These are phyloP conservation scores for Zasmidium citrigriseum DNA, from an alignment of 2,329 filamentous ascomycete species.

Conservation along the genomic window DNA sequence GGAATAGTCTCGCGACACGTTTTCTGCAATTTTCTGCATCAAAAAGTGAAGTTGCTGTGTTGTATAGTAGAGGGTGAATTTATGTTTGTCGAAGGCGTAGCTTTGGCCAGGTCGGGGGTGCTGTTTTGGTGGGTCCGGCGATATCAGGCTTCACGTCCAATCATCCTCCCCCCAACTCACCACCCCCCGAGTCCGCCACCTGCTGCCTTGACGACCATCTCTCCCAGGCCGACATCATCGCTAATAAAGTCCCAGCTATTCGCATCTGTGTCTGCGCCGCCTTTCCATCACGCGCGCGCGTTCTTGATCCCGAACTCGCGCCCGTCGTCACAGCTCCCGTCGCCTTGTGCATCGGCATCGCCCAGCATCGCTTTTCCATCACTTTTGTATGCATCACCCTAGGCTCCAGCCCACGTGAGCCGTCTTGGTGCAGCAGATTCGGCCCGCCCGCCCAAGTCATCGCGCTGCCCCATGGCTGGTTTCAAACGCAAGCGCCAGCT, in stretches of 20 bases:
- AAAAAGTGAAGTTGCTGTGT: neutral
- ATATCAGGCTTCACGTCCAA: neutral
- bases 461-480: neutral
- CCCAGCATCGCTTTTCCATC: neutral
- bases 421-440: neutral
- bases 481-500: conserved; percentile 38
- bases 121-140: too few species aligned
- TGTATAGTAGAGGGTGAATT: neutral
- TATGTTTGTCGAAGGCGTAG: neutral
- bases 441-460: neutral
- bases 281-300: neutral
- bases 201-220: neutral
- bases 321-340: too few species aligned
- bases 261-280: neutral
- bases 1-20: neutral
- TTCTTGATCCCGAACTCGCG: neutral
- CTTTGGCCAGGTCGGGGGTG: too few species aligned
- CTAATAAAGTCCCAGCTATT: neutral
- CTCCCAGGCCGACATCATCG: neutral
- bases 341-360: too few species aligned
- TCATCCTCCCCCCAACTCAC: neutral
- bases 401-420: conserved; percentile 6
- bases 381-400: neutral
- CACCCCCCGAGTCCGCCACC: neutral
- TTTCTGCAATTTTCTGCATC: neutral